A percentile compares a stretch with the other conserved stretches of the same genome.
Conservation (phyloP, 2,329 filamentous ascomycete genomes). For the Tolypocladium inflatum region DNA sequence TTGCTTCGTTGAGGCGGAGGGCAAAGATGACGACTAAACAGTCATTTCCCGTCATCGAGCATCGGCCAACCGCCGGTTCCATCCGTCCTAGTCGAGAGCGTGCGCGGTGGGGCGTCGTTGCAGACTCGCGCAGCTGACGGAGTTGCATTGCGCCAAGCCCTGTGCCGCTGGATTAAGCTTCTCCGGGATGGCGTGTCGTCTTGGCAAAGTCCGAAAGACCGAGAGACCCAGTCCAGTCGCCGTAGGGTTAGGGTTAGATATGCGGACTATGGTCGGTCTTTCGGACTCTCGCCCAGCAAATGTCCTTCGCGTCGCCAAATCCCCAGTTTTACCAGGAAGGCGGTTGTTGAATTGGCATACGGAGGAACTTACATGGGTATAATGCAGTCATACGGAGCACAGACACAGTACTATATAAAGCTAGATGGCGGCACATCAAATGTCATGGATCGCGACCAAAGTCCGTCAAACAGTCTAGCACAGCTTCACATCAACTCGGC, state of each 20-base stretch:
- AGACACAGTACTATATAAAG: background rate
- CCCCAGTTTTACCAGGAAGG: background rate
- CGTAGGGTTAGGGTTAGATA: background rate
- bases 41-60: background rate
- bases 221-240: no score
- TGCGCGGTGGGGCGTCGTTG: background rate
- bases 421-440: background rate
- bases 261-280: background rate
- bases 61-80: background rate
- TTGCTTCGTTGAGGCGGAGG: background rate
- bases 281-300: background rate
- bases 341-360: no score
- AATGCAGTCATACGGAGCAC: background rate
- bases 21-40: background rate
- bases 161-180: background rate
- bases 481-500: background rate
- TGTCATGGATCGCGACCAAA: background rate
- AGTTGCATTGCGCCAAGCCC: background rate
- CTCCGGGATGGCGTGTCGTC: background rate
- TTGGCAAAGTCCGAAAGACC: background rate
- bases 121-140: background rate
- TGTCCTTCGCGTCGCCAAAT: no score
- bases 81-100: background rate
- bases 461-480: background rate
- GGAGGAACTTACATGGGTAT: background rate